Base-by-base conservation (phyloP, 192 early-diverging fungal genomes). In the Entomortierella parvispora region DNA sequence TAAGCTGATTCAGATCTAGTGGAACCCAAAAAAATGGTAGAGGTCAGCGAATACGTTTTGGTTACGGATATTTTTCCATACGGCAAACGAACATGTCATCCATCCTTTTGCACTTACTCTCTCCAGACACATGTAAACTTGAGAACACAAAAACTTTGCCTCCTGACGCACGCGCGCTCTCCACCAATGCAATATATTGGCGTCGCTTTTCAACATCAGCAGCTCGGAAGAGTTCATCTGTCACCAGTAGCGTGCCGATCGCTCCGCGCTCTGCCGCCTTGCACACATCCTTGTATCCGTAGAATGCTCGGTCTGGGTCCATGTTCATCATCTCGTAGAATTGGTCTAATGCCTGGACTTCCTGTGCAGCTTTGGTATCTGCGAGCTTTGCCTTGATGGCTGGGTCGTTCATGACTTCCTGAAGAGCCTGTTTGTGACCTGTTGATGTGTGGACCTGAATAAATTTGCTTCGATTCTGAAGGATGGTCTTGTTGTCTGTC, bases 341-440 rank as follows among this genome's bases (percentile, higher is more conserved):
- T 34, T 86, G 81, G 51, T 96, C 90, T 33, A 99, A 78, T 2
- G 93, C 87, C 22, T 85, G 80, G 22, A 93, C 91, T 81, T 99
- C 97, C 20, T 84, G 84, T 12, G 95, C 89, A 40, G 93, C 93
- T 81, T 98, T 98, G 22, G 98, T 99, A 78, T 99, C 94, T 10
- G 90, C 86, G 29, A 98, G 81, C 70, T 89, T 88, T 8, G 85
- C 74, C 64, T 90, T 91, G 42, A 97, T 90, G 28, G 90, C 69
- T 28, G 90, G 89, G 55, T 98, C 95, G 55, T 91, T 89, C 83
- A 99, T 91, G 1, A 97, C 93, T 80, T 99, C 98, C 47, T 89
- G 86, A 9, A 99, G 71, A n/a, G 98, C 91, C 76, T 97, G 94
- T 71, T 97, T 98, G 82, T 98, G 96, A 2, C 96, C 98, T 20